Conservation (phyloP, 805 yeast genomes). For the Metschnikowia kofuensis region DNA sequence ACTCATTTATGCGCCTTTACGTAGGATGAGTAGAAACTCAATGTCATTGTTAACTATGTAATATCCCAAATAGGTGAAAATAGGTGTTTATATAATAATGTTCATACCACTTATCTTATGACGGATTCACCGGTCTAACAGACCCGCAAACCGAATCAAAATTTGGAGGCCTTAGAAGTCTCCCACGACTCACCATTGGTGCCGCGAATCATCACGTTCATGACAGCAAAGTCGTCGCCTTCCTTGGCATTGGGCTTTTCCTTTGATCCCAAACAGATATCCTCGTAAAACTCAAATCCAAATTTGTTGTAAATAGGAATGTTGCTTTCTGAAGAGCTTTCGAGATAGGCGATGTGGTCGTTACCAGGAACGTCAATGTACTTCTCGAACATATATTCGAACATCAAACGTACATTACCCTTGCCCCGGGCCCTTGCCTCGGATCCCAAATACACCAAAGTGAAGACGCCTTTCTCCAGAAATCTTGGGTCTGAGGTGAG, state of each 20-base stretch:
- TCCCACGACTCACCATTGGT: slow-evolving; percentile 32
- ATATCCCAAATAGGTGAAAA: neutral
- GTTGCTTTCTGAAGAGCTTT: slow-evolving; percentile 44
- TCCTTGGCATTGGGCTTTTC: slow-evolving; percentile 23
- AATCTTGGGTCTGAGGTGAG: slow-evolving; percentile 39
- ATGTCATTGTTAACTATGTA: too few species aligned
- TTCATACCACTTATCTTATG: neutral
- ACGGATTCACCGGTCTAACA: neutral
- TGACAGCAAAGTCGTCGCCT: slow-evolving; percentile 39
- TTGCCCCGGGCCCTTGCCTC: slow-evolving; percentile 49
- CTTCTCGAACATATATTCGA: slow-evolving; percentile 46
- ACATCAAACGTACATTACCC: slow-evolving; percentile 50
- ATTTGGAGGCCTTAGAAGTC: slow-evolving; percentile 9
- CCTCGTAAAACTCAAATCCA: slow-evolving; percentile 49
- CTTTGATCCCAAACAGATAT: slow-evolving; percentile 43
- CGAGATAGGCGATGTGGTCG: slow-evolving; percentile 45
- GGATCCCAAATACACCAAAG: slow-evolving; percentile 48
- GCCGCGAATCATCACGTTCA: slow-evolving; percentile 45
- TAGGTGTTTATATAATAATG: neutral
- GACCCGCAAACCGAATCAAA: slow-evolving; percentile 1
- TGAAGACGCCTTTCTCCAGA: slow-evolving; percentile 33
- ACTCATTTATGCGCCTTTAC: too few species aligned
- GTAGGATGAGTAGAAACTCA: too few species aligned
- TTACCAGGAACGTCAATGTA: slow-evolving; percentile 40
- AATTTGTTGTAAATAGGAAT: slow-evolving; percentile 53